Conservation (phyloP, 176 grass and related monocot species). For the Zea luxurians region DNA sequence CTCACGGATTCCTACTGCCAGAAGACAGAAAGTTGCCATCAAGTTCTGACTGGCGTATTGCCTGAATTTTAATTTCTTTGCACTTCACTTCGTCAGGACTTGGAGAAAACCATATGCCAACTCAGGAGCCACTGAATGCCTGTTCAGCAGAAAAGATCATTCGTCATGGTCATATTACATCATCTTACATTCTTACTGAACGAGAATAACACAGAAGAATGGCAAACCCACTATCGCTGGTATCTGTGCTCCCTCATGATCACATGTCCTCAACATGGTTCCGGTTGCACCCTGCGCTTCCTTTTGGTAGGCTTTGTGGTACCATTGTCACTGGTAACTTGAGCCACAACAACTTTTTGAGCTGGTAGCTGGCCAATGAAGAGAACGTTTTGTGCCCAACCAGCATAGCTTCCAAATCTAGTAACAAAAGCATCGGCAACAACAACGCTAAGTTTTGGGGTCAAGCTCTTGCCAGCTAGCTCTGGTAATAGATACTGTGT, state of each 20-base stretch:
- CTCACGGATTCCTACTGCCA: constrained; percentile 3
- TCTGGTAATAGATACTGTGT: constrained; percentile 78
- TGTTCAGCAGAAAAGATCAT: constrained; percentile 5
- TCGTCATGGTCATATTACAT: neutral
- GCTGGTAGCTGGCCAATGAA: constrained; percentile 80
- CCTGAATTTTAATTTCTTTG: neutral
- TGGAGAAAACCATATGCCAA: neutral
- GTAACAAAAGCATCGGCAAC: constrained; percentile 77
- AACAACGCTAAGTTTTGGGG: constrained; percentile 60
- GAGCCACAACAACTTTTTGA: constrained; percentile 44
- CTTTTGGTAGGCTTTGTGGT: constrained; percentile 49
- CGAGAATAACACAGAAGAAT: neutral
- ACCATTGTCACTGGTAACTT: neutral
- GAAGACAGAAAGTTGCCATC: constrained; percentile 9
- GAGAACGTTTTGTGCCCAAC: constrained; percentile 95
- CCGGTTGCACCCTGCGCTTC: constrained; percentile 31
- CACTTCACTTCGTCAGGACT: neutral
- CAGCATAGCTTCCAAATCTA: constrained; percentile 83
- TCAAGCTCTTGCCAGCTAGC: constrained; percentile 68
- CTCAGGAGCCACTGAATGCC: neutral
- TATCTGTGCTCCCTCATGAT: neutral
- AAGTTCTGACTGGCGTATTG: neutral
- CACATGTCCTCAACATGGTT: constrained; percentile 7
- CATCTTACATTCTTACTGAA: neutral
- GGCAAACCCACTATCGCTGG: constrained; percentile 1